phyloP scores from a whole-genome alignment of 176 grass and related monocot genomes.

The Aegilops sharonensis region DNA sequence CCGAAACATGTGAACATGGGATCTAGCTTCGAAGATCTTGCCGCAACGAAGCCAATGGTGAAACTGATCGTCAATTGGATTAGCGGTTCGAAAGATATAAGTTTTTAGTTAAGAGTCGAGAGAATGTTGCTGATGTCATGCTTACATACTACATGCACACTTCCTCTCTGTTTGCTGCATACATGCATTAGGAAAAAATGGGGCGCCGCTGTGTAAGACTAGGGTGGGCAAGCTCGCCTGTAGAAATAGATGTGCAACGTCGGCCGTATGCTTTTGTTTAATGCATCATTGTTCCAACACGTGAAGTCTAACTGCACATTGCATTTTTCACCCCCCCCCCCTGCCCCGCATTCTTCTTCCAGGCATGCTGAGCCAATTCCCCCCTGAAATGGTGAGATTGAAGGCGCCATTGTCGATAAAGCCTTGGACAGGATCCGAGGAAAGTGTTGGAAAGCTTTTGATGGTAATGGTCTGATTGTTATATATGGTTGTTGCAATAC shows the following conservation, averaged over 20 bases:
- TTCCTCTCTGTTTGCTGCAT: not conserved
- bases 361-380: constrained; percentile 81
- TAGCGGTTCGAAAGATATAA: not conserved
- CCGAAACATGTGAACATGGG: not conserved
- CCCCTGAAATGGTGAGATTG: constrained; percentile 60
- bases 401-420: constrained; percentile 68
- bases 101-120: not conserved
- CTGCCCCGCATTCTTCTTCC: not conserved
- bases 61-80: not conserved
- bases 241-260: not conserved
- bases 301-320: constrained; percentile 1
- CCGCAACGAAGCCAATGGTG: not conserved
- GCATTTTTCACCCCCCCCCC: constrained; percentile 3
- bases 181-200: not conserved
- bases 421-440: constrained; percentile 81
- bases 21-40: not conserved
- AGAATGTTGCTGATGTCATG: not conserved
- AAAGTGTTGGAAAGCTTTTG: constrained; percentile 87
- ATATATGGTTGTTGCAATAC: constrained; percentile 15
- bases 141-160: not conserved
- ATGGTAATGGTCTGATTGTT: constrained; percentile 60
- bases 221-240: not conserved
- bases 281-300: not conserved
- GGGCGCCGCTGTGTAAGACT: not conserved
- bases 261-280: not conserved